Percentiles rank a stretch among this genome's conserved stretches.
Conservation (phyloP, 768 basidiomycete species). For the Leccinum longicurvipes region DNA sequence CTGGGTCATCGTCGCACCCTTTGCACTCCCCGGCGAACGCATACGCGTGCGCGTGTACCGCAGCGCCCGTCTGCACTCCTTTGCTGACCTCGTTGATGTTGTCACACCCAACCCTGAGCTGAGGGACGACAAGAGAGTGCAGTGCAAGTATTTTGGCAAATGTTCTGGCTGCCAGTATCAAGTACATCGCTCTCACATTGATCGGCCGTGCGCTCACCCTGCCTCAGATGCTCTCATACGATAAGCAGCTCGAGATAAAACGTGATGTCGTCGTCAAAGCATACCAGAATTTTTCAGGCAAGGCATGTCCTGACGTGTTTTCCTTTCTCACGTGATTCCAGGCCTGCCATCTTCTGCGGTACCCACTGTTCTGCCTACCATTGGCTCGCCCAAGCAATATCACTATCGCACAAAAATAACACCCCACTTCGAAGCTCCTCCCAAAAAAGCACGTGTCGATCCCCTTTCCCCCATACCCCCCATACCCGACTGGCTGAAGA, state of each 20-base stretch:
- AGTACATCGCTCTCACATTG: conserved; percentile 35
- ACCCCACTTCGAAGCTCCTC: conserved; percentile 87
- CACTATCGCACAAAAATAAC: conserved; percentile 96
- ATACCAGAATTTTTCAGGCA: conserved; percentile 66
- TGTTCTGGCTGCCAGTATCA: conserved; percentile 97
- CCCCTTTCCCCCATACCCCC: not conserved
- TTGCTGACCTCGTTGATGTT: conserved; percentile 70
- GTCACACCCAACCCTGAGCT: conserved; percentile 58
- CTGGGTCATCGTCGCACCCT: conserved; percentile 85
- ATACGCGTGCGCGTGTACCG: conserved; percentile 72
- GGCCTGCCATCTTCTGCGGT: conserved; percentile 55
- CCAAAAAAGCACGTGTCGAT: conserved; percentile 36
- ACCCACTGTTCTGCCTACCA: conserved; percentile 68
- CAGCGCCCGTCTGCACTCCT: conserved; percentile 66
- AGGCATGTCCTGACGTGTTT: conserved; percentile 9
- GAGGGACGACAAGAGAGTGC: conserved; percentile 61
- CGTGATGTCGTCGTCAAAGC: conserved; percentile 82
- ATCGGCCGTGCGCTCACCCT: not conserved
- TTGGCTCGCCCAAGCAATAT: conserved; percentile 87
- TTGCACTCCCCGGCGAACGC: conserved; percentile 79
- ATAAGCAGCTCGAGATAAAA: conserved; percentile 82
- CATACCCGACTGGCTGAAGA: conserved; percentile 70
- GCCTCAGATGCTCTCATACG: conserved; percentile 79
- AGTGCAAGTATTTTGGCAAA: conserved; percentile 83
- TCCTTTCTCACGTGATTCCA: conserved; percentile 16